phyloP scores from a whole-genome alignment of 306 rosid species.

The Gastrolobium villosum region DNA sequence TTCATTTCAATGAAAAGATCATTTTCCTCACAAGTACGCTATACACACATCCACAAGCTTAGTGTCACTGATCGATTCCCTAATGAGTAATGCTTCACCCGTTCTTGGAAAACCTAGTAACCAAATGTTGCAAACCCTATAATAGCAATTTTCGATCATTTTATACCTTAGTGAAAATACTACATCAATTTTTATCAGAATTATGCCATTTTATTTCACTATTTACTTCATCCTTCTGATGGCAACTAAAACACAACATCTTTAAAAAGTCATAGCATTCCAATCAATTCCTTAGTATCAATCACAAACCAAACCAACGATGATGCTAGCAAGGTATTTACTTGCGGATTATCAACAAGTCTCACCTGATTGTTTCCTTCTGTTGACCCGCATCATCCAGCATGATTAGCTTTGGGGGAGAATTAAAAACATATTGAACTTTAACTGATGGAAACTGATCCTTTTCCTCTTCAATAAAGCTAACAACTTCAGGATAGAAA shows the following conservation, averaged over 20 bases:
- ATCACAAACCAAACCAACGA: constrained; percentile 26
- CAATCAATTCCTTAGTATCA: constrained; percentile 13
- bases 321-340: constrained; percentile 6
- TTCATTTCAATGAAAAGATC: constrained; percentile 12
- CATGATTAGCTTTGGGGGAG: constrained; percentile 93
- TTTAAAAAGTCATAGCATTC: constrained; percentile 27
- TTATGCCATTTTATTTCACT: background rate
- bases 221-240: constrained; percentile 27
- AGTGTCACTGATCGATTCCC: constrained; percentile 18
- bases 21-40: background rate
- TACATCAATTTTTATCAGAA: constrained; percentile 20
- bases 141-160: background rate
- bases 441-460: constrained; percentile 77
- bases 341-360: constrained; percentile 25
- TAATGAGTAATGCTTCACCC: background rate
- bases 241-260: constrained; percentile 2
- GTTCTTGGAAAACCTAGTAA: constrained; percentile 15
- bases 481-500: constrained; percentile 93
- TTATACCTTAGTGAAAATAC: background rate
- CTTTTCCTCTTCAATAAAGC: constrained; percentile 93
- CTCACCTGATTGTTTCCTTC: constrained; percentile 90
- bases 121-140: constrained; percentile 1
- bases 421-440: constrained; percentile 83
- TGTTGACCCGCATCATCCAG: constrained; percentile 78
- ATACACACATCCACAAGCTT: constrained; percentile 14